phyloP scores from a whole-genome alignment of 805 yeast genomes.

The Huiozyma sinensis region DNA sequence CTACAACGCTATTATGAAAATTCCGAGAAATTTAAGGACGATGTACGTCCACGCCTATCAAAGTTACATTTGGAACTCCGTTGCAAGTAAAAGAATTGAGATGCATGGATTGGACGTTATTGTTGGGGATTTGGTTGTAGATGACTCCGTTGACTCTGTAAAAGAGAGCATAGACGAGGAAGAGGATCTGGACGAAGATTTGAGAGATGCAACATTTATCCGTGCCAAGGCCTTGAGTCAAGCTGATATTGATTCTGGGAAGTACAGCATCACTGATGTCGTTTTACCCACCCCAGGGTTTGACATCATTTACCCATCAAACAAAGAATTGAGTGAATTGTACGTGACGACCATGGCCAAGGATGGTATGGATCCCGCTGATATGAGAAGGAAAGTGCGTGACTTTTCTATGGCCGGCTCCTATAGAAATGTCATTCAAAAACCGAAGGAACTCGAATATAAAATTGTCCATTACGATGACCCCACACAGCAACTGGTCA shows the following conservation, averaged over 20 bases:
- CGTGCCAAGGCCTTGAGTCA: constrained; percentile 68
- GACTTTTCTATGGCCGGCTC: constrained; percentile 91
- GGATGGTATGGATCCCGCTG: constrained; percentile 75
- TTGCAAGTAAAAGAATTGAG: constrained; percentile 65
- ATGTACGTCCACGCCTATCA: constrained; percentile 98
- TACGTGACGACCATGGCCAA: constrained; percentile 65
- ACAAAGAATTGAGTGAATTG: constrained; percentile 44
- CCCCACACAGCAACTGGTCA: constrained; percentile 59
- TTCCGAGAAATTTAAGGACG: constrained; percentile 83
- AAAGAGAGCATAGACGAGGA: constrained; percentile 28
- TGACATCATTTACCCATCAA: constrained; percentile 77
- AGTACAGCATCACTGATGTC: constrained; percentile 64
- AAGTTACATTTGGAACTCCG: constrained; percentile 88
- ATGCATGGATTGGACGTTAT: constrained; percentile 59
- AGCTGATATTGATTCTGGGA: constrained; percentile 52
- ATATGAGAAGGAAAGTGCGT: constrained; percentile 73
- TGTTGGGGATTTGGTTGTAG: constrained; percentile 69
- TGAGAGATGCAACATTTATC: constrained; percentile 42
- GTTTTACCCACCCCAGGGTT: constrained; percentile 96
- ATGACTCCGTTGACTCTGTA: constrained; percentile 16
- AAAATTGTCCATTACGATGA: constrained; percentile 49
- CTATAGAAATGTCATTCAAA: constrained; percentile 63
- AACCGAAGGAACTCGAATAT: constrained; percentile 55
- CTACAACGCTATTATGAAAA: constrained; percentile 71
- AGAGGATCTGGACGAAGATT: constrained; percentile 61